phyloP scores from a whole-genome alignment of 1,284 basidiomycete species.

The Hortiboletus rubellus region DNA sequence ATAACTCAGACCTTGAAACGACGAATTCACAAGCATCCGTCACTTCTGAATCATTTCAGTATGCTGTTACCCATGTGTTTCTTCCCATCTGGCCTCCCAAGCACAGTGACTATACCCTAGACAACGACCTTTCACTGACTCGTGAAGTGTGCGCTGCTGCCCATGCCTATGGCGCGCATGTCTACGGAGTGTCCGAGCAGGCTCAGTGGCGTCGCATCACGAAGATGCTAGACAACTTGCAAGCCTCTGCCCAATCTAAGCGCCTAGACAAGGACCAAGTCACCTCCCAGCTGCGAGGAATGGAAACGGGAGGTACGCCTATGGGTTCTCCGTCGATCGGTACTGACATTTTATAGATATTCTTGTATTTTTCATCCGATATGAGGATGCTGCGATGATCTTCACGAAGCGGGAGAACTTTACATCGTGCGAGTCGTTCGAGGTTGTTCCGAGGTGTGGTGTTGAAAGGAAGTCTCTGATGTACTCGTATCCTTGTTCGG shows the following conservation, averaged over 20 bases:
- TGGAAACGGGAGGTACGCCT: conserved; percentile 16
- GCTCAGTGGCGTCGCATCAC: conserved; percentile 8
- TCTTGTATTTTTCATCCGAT: conserved; percentile 27
- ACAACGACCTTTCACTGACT: background rate
- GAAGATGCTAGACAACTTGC: conserved; percentile 16
- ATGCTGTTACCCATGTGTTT: conserved; percentile 4
- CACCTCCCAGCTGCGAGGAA: conserved; percentile 9
- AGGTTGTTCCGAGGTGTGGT: conserved; percentile 27
- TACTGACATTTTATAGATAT: conserved; percentile 12
- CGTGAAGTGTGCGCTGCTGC: conserved; percentile 4
- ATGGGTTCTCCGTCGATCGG: background rate
- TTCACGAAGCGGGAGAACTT: conserved; percentile 21
- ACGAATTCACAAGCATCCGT: background rate
- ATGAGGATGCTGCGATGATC: conserved; percentile 35
- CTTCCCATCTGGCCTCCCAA: conserved; percentile 9
- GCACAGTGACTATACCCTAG: conserved; percentile 1
- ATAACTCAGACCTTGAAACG: no score
- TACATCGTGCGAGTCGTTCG: conserved; percentile 36
- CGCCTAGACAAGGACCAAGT: background rate
- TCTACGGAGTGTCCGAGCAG: background rate
- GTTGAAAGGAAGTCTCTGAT: conserved; percentile 21
- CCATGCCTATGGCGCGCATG: background rate
- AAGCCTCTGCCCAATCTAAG: background rate
- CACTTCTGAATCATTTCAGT: background rate
- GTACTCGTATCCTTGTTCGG: conserved; percentile 33